These are phyloP conservation scores for Boletus fagicola DNA, from an alignment of 768 basidiomycete species.

Conservation along the genomic window DNA sequence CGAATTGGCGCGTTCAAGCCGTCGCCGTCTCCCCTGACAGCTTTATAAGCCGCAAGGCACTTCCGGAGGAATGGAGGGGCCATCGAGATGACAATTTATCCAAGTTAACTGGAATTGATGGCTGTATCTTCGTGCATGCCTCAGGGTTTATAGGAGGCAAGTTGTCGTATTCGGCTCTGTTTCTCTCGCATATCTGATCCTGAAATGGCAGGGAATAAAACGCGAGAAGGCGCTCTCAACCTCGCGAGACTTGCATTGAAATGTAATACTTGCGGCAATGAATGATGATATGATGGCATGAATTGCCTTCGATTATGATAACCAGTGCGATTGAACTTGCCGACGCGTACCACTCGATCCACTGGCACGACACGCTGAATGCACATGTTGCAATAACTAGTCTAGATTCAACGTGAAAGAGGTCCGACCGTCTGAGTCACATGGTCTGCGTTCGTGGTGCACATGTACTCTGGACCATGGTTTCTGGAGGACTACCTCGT, in stretches of 20 bases:
- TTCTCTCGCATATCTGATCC: conserved; percentile 8
- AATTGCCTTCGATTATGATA: conserved; percentile 13
- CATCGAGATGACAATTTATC: conserved; percentile 82
- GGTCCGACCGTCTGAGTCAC: neutral
- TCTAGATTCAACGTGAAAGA: conserved; percentile 14
- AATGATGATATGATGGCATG: conserved; percentile 15
- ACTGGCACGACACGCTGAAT: conserved; percentile 9
- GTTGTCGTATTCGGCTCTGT: conserved; percentile 20
- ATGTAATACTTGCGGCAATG: conserved; percentile 27
- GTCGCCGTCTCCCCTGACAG: conserved; percentile 79
- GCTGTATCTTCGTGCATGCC: conserved; percentile 91
- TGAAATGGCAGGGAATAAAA: conserved; percentile 67
- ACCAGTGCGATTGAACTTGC: conserved; percentile 10
- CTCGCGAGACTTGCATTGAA: conserved; percentile 70
- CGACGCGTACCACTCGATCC: conserved; percentile 6
- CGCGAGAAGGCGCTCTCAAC: conserved; percentile 80
- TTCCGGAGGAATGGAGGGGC: conserved; percentile 94
- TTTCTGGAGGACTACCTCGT: conserved; percentile 26
- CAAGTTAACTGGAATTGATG: conserved; percentile 68
- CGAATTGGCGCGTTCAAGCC: conserved; percentile 90
- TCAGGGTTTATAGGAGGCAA: conserved; percentile 94
- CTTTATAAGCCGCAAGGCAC: conserved; percentile 87
- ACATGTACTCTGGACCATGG: conserved; percentile 2
- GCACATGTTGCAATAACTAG: conserved; percentile 14
- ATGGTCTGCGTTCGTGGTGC: conserved; percentile 3